Base-by-base conservation (phyloP, 1,284 basidiomycete species). In the Ganoderma sinense region DNA sequence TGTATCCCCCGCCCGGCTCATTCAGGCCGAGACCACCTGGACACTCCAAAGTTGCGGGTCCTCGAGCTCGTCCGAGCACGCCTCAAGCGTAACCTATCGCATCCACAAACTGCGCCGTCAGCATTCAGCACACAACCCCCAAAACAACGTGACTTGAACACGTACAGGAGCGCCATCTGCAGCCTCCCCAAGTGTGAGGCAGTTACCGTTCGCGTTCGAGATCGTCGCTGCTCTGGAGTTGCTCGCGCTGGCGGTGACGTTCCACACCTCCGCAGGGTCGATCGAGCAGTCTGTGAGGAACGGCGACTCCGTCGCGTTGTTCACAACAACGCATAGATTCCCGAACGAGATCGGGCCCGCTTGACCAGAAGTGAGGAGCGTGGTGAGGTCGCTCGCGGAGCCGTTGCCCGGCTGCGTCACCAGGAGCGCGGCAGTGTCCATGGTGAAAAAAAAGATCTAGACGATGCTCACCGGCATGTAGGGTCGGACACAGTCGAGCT, bases 131-230 rank as follows among this genome's bases (percentile, higher is more conserved):
- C 33, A 41, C 11, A 7, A 41, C 40, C 10, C 13, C 40, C 66
- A 33, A 53, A 51, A 40, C 41, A 23, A 31, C 11, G 65, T n/a
- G n/a, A n/a, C n/a, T n/a, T n/a, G n/a, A n/a, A n/a, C n/a, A 45
- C 60, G 59, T 58, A 73, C 71, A 58, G 67, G 58, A 71, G 66
- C 71, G 26, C 51, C 58, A 20, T 66, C 53, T 7, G 68, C 68
- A 16, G 71, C 48, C 31, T 65, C 51, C 29, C 68, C 71, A 8
- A 72, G 64, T 2, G 71, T 66, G 23, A 69, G 40, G 62, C 71
- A 72, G 64, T 70, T 70, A 11, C 71, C 71, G 43, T 72, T 66
- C 29, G 68, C 66, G 36, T 72, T 72, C 36, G 71, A 72, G 41
- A 70, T 55, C 29, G 70, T 71, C 20, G 59, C 43, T 11, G 68